Evolutionary conservation across 1,284 basidiomycete species (phyloP), one percentile per base, ranked within the genome.

Genomic region (Erythrobasidium hasegawianum): DNA sequence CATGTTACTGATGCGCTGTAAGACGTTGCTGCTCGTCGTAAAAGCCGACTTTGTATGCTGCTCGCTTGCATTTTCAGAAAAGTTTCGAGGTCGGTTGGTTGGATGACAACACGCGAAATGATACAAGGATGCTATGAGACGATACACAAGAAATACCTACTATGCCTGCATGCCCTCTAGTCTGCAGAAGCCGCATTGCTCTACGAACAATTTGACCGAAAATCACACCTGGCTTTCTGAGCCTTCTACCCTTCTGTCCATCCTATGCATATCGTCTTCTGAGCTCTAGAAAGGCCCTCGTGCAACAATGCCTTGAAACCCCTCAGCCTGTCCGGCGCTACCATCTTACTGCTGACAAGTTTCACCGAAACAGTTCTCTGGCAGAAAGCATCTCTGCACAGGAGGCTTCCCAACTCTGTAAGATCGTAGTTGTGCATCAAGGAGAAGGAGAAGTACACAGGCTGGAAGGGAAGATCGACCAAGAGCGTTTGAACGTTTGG

Each of bases 371-470:
- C 39, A 13, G 54, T 38, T 2, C 62, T 33, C n/a, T 20, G n/a
- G 13, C 55, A 50, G 45, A 65, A 65, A 3, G 56, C 27, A 4
- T 65, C 56, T 33, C 56, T 57, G 47, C 62, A 65, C 22, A 65
- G 29, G 24, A 57, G 47, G 41, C 26, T 41, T 8, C 38, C 62
- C 27, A 65, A 29, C 2, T 58, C 55, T n/a, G 55, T n/a, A 27
- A 65, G 56, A 22, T 65, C 62, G 45, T 58, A 65, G 39, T 65
- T 65, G 49, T 65, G 62, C 13, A 65, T 50, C 8, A 65, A 45
- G 13, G 55, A 55, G 47, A 57, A 65, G 33, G 62, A 65, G 45
- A 65, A 58, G 45, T 52, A n/a, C 8, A 57, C 55, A 41, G 62
- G 62, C 16, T 47, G 54, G 29, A 57, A 57, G 2, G 62, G 62